Percentiles rank a stretch among this genome's conserved stretches.
Evolutionary conservation across 2,329 filamentous ascomycete genomes (phyloP).

Genomic region (Fusarium poae): DNA sequence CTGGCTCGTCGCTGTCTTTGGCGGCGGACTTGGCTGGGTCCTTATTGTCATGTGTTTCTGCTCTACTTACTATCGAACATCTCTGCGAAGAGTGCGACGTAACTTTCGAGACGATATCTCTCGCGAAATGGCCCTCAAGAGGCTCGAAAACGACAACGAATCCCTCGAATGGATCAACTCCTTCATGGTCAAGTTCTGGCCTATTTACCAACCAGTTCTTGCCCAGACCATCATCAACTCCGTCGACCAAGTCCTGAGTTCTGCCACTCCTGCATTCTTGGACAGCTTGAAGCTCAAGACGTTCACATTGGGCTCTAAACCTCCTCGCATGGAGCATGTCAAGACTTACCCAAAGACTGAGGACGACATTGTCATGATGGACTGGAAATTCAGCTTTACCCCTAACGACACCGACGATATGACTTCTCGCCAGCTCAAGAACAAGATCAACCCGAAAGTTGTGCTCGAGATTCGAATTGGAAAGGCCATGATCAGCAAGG

Average conservation of each 20-base stretch:
- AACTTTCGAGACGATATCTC: conserved; percentile 97
- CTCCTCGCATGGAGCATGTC: conserved; percentile 95
- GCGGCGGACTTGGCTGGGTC: conserved; percentile 92
- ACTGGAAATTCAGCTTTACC: conserved; percentile 99
- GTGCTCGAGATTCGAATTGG: conserved; percentile 94
- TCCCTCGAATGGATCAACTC: conserved; percentile 99
- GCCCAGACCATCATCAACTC: conserved; percentile 92
- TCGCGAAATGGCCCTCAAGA: conserved; percentile 87
- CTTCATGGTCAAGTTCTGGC: conserved; percentile 99
- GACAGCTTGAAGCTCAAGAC: conserved; percentile 94
- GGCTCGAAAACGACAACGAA: conserved; percentile 89
- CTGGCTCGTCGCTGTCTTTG: conserved; percentile 89
- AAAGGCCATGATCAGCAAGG: conserved; percentile 97
- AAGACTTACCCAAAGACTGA: conserved; percentile 97
- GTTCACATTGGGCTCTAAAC: conserved; percentile 94
- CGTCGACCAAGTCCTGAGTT: conserved; percentile 95
- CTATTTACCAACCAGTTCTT: conserved; percentile 95
- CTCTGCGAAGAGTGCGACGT: conserved; percentile 89
- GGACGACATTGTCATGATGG: conserved; percentile 97
- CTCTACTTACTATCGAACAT: conserved; percentile 96
- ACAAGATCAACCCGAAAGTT: conserved; percentile 97
- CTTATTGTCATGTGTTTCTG: conserved; percentile 93
- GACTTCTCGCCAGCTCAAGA: conserved; percentile 89
- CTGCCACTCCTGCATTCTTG: conserved; percentile 89
- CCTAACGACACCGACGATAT: conserved; percentile 94